These are phyloP conservation scores for Scytalidium sp. DNA, from an alignment of 2,329 filamentous ascomycete genomes.

Conservation along the genomic window DNA sequence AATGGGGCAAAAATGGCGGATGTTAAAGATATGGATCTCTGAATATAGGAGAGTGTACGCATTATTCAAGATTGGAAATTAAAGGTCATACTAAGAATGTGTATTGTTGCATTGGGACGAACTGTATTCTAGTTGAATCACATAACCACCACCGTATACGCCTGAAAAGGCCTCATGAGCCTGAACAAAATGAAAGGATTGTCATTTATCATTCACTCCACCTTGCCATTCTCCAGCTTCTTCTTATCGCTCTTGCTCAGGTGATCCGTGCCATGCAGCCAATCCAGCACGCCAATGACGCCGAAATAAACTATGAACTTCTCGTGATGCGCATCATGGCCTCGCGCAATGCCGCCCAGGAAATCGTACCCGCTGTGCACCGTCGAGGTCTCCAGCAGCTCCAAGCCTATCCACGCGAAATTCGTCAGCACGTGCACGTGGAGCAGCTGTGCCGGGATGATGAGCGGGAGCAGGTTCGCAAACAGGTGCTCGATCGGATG, in stretches of 20 bases:
- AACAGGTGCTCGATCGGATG: constrained; percentile 55
- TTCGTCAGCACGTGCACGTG: constrained; percentile 48
- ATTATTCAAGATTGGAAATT: too few species aligned
- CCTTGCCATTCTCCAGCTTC: too few species aligned
- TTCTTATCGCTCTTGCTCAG: constrained; percentile 9
- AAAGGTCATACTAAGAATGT: too few species aligned
- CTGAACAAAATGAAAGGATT: too few species aligned
- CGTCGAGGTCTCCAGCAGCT: constrained; percentile 48
- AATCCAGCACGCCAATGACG: constrained; percentile 49
- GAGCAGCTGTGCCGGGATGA: constrained; percentile 44
- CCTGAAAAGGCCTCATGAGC: too few species aligned
- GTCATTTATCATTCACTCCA: not conserved
- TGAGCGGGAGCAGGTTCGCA: constrained; percentile 50
- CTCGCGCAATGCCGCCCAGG: constrained; percentile 40
- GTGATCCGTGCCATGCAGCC: constrained; percentile 51
- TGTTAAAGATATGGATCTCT: too few species aligned
- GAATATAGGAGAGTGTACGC: too few species aligned
- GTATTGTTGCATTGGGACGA: too few species aligned
- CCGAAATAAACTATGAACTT: constrained; percentile 53
- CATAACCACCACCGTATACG: too few species aligned
- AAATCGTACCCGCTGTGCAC: constrained; percentile 59
- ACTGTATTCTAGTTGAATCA: too few species aligned
- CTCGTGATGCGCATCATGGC: constrained; percentile 57
- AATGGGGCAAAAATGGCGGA: too few species aligned
- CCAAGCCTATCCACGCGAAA: constrained; percentile 45